Percentiles rank a stretch among this genome's conserved stretches.
Evolutionary conservation across 2,329 filamentous ascomycete genomes (phyloP).

Genomic region (Tolypocladium amazonense): DNA sequence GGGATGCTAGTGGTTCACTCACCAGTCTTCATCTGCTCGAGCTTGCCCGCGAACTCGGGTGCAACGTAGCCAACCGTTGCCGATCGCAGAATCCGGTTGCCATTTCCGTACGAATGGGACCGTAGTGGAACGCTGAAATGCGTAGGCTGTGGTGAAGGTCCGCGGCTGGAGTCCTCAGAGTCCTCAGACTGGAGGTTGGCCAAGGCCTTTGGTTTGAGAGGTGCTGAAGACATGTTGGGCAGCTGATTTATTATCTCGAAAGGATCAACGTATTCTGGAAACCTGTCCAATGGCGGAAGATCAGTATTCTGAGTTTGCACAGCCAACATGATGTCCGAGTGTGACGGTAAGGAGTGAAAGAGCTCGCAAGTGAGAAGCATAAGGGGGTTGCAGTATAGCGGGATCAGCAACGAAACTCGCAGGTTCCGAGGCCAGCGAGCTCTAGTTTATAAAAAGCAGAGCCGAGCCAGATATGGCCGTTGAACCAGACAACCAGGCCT

Average conservation of each 20-base stretch:
- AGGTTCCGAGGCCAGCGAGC: neutral
- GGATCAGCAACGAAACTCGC: neutral
- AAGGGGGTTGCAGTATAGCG: neutral
- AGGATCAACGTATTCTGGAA: slow-evolving; percentile 33
- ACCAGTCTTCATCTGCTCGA: slow-evolving; percentile 79
- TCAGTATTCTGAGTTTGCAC: slow-evolving; percentile 29
- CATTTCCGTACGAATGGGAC: slow-evolving; percentile 42
- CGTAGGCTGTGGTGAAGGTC: slow-evolving; percentile 79
- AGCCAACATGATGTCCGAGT: slow-evolving; percentile 22
- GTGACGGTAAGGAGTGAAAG: neutral
- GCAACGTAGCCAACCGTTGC: slow-evolving; percentile 91
- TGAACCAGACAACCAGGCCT: neutral
- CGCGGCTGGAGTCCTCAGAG: slow-evolving; percentile 37
- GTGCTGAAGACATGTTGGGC: slow-evolving; percentile 17
- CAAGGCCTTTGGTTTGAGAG: slow-evolving; percentile 29
- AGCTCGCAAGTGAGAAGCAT: neutral
- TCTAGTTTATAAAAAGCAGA: neutral
- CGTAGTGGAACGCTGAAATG: slow-evolving; percentile 63
- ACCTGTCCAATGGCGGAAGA: slow-evolving; percentile 26
- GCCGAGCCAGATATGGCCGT: neutral
- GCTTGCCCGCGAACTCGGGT: slow-evolving; percentile 86
- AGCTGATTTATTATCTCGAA: slow-evolving; percentile 16
- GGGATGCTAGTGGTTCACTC: slow-evolving; percentile 16
- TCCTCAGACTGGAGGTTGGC: slow-evolving; percentile 29
- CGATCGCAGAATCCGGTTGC: slow-evolving; percentile 69